Base-by-base conservation (phyloP, 2,329 filamentous ascomycete genomes). In the Aquanectria penicillioides region DNA sequence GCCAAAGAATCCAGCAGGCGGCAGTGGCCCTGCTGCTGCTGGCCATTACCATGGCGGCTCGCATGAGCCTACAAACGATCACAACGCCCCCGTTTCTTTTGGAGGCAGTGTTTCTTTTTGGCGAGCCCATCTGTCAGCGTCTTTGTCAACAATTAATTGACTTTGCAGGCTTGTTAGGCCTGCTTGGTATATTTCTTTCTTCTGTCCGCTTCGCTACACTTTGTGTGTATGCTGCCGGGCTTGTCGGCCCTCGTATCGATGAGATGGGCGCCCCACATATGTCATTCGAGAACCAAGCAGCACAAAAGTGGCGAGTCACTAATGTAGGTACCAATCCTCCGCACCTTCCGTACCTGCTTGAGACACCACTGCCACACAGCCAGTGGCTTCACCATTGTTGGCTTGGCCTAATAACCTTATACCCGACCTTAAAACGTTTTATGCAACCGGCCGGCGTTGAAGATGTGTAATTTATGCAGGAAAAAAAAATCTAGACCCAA, bases 191-290 rank as follows among this genome's bases (percentile, higher is more conserved):
- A 22, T 17, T 43, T 26, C 23, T n/a, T 22, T 22, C 20, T 26
- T 20, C 13, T 44, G n/a, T 33, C 15, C 29, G 38, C 22, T 8
- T n/a, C n/a, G n/a, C n/a, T n/a, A n/a, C n/a, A n/a, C n/a, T n/a
- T n/a, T n/a, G n/a, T n/a, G n/a, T n/a, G n/a, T n/a, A n/a, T n/a
- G n/a, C 23, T 11, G n/a, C 22, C 23, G 38, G 63, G 55, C 65
- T 51, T 61, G 50, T 52, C 37, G 59, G 55, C 23, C 47, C 48
- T 68, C 59, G 66, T 62, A 66, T 69, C 54, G 60, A 69, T 54
- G 57, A 61, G 44, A 51, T 33, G 34, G 44, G n/a, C 25, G 36
- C 49, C 62, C 65, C 66, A 68, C 61, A 60, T 17, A 53, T 59
- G 54, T 55, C 53, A 61, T 68, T 47, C 38, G 51, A 58, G 44